Evolutionary conservation across 768 basidiomycete genomes (phyloP), one percentile per base, ranked within the genome.

Genomic region (Kwoniella sp.): DNA sequence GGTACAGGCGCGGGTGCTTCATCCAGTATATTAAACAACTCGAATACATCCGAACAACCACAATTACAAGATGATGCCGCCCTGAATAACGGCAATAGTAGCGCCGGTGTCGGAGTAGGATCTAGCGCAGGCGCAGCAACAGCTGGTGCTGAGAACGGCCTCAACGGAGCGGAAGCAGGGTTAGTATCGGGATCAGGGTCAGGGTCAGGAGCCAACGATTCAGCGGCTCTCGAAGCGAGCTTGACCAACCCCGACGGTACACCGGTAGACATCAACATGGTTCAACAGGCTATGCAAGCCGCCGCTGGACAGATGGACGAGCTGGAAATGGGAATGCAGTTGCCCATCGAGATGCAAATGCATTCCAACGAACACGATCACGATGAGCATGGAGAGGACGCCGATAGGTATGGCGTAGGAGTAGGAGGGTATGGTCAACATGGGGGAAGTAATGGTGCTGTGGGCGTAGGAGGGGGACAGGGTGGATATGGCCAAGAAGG

Each of bases 281-380:
- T 73, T 8, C 72, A 73, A 46, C 72, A 72, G 55, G 74, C 74
- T n/a, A 73, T 73, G 65, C 65, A 71, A 36, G 70, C 73, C 30
- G 33, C 65, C 0, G 61, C 58, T 3, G 68, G 68, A 2, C 68
- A 72, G 48, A 76, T 76, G 60, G 74, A 76, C 54, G 74, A 76
- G 37, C 53, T 76, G 48, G 74, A 76, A 6, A 76, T 76, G 71
- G 74, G 74, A 9, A 72, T 76, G 13, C 68, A 73, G 44, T 49
- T 76, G 29, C 74, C 74, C 17, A 73, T 73, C 47, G 74, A 76
- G 40, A 76, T 76, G 74, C 72, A 73, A 29, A 76, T 76, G 74
- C 71, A 76, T 58, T 66, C 68, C 15, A 65, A 60, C 48, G 64
- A 57, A 36, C 56, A 68, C 48, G 71, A 65, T 19, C 58, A 59